Evolutionary conservation across 768 basidiomycete genomes (phyloP), one percentile per base, ranked within the genome.

Genomic region (Clitopilus passeckerianus): DNA sequence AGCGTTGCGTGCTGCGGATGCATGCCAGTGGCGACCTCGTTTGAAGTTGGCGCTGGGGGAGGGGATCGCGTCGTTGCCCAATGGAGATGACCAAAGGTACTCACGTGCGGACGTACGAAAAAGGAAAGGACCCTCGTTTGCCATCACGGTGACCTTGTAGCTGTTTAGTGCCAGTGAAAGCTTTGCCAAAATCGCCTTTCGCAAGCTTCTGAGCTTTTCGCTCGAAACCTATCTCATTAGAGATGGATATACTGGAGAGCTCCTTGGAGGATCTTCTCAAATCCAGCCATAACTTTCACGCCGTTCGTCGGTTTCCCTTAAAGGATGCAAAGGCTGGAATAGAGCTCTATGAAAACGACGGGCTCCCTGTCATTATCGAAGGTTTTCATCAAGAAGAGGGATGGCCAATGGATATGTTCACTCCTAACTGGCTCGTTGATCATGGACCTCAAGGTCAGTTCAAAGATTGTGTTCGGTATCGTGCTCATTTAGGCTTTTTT

Each of bases 301-400:
- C 30, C 10, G n/a, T 55, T 18, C 54, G 6, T 15, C 54, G 54
- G 10, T 16, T 55, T 16, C 30, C 54, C 9, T 23, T 34, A 18
- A 18, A 55, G n/a, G 54, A 55, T 55, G 30, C 35, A 33, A 18
- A 18, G n/a, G n/a, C 15, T 4, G 30, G 6, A 3, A 55, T 55
- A 34, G 22, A 24, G 10, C 33, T 72, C 8, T 77, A 82, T 52
- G 88, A 91, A 53, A 53, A 61, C 4, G 61, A 66, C 15, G 89
- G 89, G 0, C 60, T 70, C 12, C 91, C 91, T 0, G 64, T 91
- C 54, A 80, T 93, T 24, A 79, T 94, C 15, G 74, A 83, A 59
- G 82, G 80, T 14, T 84, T 83, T 70, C 82, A 91, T 57, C 70
- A 80, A 54, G 77, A 80, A 50, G 63, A 72, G 0, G 60, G 67